A percentile compares a stretch with the other conserved stretches of the same genome.
phyloP scores from a whole-genome alignment of 176 grass and related monocot genomes.

The Oryza glumipatula region DNA sequence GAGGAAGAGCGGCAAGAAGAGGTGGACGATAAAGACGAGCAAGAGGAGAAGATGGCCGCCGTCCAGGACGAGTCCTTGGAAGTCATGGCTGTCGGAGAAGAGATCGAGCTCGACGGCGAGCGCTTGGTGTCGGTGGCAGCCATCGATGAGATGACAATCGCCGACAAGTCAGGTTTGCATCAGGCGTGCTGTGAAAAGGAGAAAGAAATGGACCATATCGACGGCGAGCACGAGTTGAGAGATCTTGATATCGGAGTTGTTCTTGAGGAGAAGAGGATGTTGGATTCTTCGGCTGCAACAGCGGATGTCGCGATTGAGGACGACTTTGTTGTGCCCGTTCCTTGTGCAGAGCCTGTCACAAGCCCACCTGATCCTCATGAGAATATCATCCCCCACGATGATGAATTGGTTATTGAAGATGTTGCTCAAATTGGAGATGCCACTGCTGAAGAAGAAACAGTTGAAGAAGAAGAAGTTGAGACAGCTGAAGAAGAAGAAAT shows the following conservation, averaged over 20 bases:
- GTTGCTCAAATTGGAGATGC: constrained; percentile 1
- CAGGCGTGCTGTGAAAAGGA: constrained; percentile 20
- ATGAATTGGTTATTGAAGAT: constrained; percentile 37
- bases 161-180: constrained; percentile 39
- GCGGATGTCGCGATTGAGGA: background rate
- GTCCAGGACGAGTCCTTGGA: constrained; percentile 52
- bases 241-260: constrained; percentile 50
- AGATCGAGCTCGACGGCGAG: constrained; percentile 37
- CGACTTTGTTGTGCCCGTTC: constrained; percentile 24
- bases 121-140: constrained; percentile 51
- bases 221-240: constrained; percentile 15
- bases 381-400: background rate
- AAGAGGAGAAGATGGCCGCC: background rate
- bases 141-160: constrained; percentile 57
- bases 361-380: constrained; percentile 10
- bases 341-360: background rate
- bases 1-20: background rate
- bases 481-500: constrained; percentile 16
- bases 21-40: background rate
- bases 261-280: constrained; percentile 64
- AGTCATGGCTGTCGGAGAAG: constrained; percentile 39
- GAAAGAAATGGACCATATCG: background rate
- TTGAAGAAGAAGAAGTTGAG: constrained; percentile 14
- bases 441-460: constrained; percentile 19
- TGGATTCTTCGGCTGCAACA: constrained; percentile 29